Evolutionary conservation across 495 filamentous ascomycete genomes (phyloP).

Genomic region (Aspergillus sclerotiicarbonarius): DNA sequence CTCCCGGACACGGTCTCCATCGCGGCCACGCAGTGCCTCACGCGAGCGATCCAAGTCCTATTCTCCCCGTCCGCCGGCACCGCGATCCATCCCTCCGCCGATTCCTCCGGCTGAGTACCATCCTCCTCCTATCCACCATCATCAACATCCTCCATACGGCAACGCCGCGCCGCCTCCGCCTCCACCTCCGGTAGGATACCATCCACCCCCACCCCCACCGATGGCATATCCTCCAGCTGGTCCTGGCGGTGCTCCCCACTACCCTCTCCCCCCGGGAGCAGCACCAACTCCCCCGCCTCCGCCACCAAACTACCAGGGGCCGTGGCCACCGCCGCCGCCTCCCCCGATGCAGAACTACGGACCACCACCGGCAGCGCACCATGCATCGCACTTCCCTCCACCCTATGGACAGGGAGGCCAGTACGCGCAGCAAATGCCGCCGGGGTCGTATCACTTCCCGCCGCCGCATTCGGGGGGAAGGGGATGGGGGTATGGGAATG

Average conservation of each 20-base stretch:
- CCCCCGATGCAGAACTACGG: slow-evolving; percentile 26
- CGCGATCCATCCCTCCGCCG: slow-evolving; percentile 30
- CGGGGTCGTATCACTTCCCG: slow-evolving; percentile 39
- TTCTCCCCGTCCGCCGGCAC: slow-evolving; percentile 36
- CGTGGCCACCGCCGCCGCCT: slow-evolving; percentile 31
- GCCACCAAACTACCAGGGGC: slow-evolving; percentile 25
- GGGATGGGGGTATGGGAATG: slow-evolving; percentile 20
- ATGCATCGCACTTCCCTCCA: slow-evolving; percentile 32
- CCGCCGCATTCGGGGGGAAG: slow-evolving; percentile 28
- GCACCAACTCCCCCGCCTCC: slow-evolving; percentile 23
- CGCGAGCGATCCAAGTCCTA: slow-evolving; percentile 47
- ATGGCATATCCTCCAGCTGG: slow-evolving; percentile 26
- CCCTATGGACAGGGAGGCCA: slow-evolving; percentile 30
- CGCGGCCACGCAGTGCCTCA: slow-evolving; percentile 26
- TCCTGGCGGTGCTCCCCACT: slow-evolving; percentile 17
- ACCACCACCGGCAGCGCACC: neutral
- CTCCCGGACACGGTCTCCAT: slow-evolving; percentile 23
- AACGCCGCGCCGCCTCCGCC: slow-evolving; percentile 13
- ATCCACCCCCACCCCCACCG: slow-evolving; percentile 18
- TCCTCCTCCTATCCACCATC: neutral
- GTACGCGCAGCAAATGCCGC: slow-evolving; percentile 30
- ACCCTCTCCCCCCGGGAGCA: slow-evolving; percentile 14
- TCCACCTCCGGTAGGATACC: slow-evolving; percentile 17
- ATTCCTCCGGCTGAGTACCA: slow-evolving; percentile 4
- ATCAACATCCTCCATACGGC: neutral